Conservation (phyloP, 805 yeast genomes). For the Suhomyces pyralidae region DNA sequence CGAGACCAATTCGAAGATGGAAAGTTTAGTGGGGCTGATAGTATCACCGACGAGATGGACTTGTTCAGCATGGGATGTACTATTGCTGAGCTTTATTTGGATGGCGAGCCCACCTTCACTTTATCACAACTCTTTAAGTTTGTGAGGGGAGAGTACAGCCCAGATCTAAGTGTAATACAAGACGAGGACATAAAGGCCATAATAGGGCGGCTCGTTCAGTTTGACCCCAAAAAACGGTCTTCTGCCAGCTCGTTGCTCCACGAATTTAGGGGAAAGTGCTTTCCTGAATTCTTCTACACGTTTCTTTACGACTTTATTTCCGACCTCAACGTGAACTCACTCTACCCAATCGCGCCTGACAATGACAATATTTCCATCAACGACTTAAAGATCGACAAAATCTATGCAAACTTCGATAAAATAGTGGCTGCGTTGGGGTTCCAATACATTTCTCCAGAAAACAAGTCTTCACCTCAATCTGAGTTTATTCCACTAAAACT, state of each 20-base stretch:
- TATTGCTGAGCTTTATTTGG: constrained; percentile 82
- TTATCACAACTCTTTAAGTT: constrained; percentile 84
- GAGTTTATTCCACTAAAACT: constrained; percentile 37
- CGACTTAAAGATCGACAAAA: constrained; percentile 52
- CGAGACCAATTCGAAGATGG: constrained; percentile 24
- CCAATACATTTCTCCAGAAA: constrained; percentile 12
- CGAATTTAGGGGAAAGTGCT: constrained; percentile 48
- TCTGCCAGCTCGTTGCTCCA: constrained; percentile 53
- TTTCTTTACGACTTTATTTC: constrained; percentile 67
- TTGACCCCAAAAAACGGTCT: constrained; percentile 60
- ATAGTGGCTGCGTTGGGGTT: constrained; percentile 26
- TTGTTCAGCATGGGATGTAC: constrained; percentile 82
- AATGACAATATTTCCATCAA: constrained; percentile 24
- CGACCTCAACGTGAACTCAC: constrained; percentile 23
- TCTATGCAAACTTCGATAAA: constrained; percentile 57
- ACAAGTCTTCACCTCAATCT: not conserved
- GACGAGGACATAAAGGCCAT: constrained; percentile 51
- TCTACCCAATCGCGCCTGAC: constrained; percentile 11
- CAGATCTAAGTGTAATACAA: constrained; percentile 57
- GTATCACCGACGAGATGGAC: constrained; percentile 67
- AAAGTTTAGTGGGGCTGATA: constrained; percentile 19
- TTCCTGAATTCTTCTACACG: constrained; percentile 67
- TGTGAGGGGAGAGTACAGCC: constrained; percentile 62
- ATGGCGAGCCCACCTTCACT: constrained; percentile 84
- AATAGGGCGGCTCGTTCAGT: constrained; percentile 58